Base-by-base conservation (phyloP, 2,329 filamentous ascomycete species). In the Pyrenophora seminiperda region DNA sequence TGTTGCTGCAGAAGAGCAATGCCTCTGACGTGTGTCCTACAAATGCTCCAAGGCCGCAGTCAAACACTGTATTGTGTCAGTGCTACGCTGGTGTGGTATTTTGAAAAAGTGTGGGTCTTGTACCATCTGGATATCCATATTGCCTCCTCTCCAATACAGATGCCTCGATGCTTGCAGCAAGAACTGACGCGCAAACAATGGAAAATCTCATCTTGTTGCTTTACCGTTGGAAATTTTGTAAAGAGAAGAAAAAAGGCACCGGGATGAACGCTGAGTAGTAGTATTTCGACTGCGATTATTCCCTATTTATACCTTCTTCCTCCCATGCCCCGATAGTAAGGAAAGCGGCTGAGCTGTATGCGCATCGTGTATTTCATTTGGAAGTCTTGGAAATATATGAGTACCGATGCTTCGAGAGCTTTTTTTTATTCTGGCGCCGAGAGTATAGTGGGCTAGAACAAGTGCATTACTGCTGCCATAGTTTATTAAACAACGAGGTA, bases 321-420 rank as follows among this genome's bases (percentile, higher is more conserved):
- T 17, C 22, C 13, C 18, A 29, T 24, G 22, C 20, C 39, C 11
- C 30, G 42, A 24, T 47, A 42, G 45, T 29, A 30, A 29, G 42
- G 36, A 15, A 56, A 38, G 38, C 48, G 45, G 52, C 39, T 54
- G 40, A 43, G 50, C 39, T 20, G 20, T 49, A 58, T 53, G 49
- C 53, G 54, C 54, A 52, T 55, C 54, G 50, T 53, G 56, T 49
- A 48, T 54, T 66, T 68, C 63, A 70, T 68, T 67, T 68, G 52
- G 4, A 27, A n/a, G n/a, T n/a, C n/a, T n/a, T n/a, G n/a, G n/a
- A 51, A 58, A 59, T 68, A 68, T 50, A 70, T 68, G 60, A 68
- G 46, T 14, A 36, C 34, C 22, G 54, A 50, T 56, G 33, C 36
- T 54, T 63, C 43, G 48, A 50, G 57, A 50, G 39, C 47, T 33